These are phyloP conservation scores for Komagataella pseudopastoris DNA, from an alignment of 805 yeast genomes.

Conservation along the genomic window DNA sequence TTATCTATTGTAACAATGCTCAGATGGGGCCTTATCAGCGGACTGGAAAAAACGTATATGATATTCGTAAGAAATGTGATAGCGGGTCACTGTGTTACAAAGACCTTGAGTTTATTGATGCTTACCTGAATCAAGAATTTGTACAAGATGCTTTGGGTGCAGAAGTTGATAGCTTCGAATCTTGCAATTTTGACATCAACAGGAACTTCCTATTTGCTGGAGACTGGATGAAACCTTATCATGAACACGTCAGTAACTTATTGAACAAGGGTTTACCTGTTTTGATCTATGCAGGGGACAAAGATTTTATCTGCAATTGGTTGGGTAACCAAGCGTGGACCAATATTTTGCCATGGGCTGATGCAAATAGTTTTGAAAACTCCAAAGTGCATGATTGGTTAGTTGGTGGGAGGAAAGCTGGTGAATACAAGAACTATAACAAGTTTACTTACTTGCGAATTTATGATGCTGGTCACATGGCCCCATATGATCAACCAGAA, in stretches of 20 bases:
- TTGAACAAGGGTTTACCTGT: conserved; percentile 70
- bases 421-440: conserved; percentile 61
- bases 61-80: conserved; percentile 72
- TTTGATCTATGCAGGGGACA: conserved; percentile 88
- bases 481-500: conserved; percentile 78
- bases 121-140: conserved; percentile 61
- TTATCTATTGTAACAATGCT: conserved; percentile 77
- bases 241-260: conserved; percentile 54
- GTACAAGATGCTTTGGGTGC: conserved; percentile 83
- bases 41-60: conserved; percentile 88
- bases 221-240: conserved; percentile 89
- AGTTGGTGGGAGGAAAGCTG: conserved; percentile 31
- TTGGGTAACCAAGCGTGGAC: conserved; percentile 88
- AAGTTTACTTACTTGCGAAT: conserved; percentile 68
- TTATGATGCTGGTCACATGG: conserved; percentile 85
- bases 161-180: conserved; percentile 64
- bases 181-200: conserved; percentile 70
- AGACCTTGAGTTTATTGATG: conserved; percentile 61
- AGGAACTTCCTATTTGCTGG: conserved; percentile 75
- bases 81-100: conserved; percentile 60
- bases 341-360: conserved; percentile 36
- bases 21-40: conserved; percentile 70
- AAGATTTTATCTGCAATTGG: conserved; percentile 95
- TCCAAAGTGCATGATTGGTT: conserved; percentile 1
- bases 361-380: neutral